Base-by-base conservation (phyloP, 805 yeast genomes). In the Myxozyma vanderwaltii region DNA sequence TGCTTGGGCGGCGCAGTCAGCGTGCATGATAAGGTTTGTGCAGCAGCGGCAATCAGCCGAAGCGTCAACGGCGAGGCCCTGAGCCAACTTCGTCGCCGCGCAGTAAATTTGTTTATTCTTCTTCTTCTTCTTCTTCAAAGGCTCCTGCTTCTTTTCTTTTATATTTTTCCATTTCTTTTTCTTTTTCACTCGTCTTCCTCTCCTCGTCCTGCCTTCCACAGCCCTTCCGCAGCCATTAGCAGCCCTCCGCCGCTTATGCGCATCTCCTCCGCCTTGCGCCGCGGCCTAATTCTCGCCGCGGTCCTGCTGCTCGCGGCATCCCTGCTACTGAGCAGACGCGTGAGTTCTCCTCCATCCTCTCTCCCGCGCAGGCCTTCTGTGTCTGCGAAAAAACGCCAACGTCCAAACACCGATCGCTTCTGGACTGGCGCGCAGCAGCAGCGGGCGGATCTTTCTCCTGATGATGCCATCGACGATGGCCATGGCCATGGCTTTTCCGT, bases 251-350 rank as follows among this genome's bases (percentile, higher is more conserved):
- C 36, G 36, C 36, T 38, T 39, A 39, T 47, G 52, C 61, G 56
- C 44, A 36, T 51, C 43, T 17, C 51, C 3, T 21, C 61, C 21
- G 53, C 61, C 36, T n/a, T 56, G 56, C 56, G 61, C 36, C 61
- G 61, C 29, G 53, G 53, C 48, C 46, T 50, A 35, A 23, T 36
- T 41, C 48, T 56, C 29, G 51, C 27, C 29, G 8, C 47, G 23
- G 39, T 46, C 49, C 26, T 56, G 46, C 53, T 56, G 52, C 36
- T 36, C 49, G 33, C 35, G 33, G 52, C 54, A 47, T 39, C 52
- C 17, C 3, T 31, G 23, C 43, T 40, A 10, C 29, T 48, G 38
- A 48, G 43, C 49, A 51, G 52, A 40, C 54, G 50, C 41, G 58
- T 55, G 58, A 55, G 58, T 55, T 21, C 54, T 41, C 47, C 54